Base-by-base conservation (phyloP, 1,139 yeast genomes). In the Debaryomyces sp. region DNA sequence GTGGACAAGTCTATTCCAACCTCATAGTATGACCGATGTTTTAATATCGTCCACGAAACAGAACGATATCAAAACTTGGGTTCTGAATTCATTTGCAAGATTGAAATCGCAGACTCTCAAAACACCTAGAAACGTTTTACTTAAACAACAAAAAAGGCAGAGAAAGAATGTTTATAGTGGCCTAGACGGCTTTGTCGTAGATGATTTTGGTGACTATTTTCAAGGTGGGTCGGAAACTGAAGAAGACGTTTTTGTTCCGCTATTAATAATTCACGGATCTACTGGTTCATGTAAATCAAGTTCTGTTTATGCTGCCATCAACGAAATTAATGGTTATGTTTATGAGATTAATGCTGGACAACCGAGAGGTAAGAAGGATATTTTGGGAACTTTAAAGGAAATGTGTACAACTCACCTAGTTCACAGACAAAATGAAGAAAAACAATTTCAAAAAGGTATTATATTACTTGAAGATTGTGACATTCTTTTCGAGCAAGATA, bases 381-480 rank as follows among this genome's bases (percentile, higher is more conserved):
- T 92, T 18, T 70, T 76, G 50, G 79, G 83, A 24, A 79, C 78
- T 33, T 71, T 94, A 41, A 85, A 81, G 47, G 98, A 95, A 58
- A 78, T 90, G 49, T 85, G 95, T 49, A 92, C 96, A 3, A 87
- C 96, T 0, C 94, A 90, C 52, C 71, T 88, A 44, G 94, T 94
- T 0, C 90, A 87, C 59, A 71, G 71, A 39, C 68, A 65, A 45
- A 56, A 56, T 21, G 69, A 63, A 32, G 65, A 62, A 6, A 63
- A 67, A 44, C 67, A 70, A 47, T 80, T 77, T 45, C 85, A 82
- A 51, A 78, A 82, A 48, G 91, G 94, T 5, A 70, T 91, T 7
- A 84, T 94, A 3, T 66, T 94, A 33, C 75, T 94, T 47, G 97
- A 92, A 58, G 97, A 94, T 57, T 92, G 89, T 24, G 97, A 94